These are phyloP conservation scores for Trichoderma harzianum DNA, from an alignment of 2,329 filamentous ascomycete species.

Conservation along the genomic window DNA sequence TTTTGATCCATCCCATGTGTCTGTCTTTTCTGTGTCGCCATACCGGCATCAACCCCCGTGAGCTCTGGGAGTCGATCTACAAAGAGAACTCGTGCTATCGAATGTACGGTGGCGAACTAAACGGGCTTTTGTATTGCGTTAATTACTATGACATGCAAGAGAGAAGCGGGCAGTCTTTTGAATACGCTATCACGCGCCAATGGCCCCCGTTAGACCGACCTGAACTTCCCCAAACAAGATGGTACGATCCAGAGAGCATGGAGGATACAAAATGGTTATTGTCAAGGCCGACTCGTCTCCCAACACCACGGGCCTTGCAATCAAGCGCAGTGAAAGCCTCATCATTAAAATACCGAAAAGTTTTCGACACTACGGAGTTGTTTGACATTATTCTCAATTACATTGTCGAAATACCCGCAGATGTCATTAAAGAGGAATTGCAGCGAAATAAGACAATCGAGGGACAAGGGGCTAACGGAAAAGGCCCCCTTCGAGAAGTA, in stretches of 20 bases:
- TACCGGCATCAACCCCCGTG: neutral
- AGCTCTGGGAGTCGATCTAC: neutral
- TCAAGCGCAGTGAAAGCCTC: neutral
- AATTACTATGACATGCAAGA: neutral
- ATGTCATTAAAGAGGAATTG: neutral
- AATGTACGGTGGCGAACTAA: neutral
- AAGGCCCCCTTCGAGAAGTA: neutral
- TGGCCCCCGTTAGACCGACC: neutral
- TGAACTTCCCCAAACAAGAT: neutral
- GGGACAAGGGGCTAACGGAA: too few relatives aligned
- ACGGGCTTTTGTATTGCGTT: neutral
- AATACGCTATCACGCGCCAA: neutral
- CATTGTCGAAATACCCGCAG: neutral
- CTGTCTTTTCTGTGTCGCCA: neutral
- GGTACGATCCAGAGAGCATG: slow-evolving; percentile 4
- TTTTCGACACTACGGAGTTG: neutral
- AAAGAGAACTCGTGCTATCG: neutral
- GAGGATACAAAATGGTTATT: neutral
- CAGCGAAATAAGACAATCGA: neutral
- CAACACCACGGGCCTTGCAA: neutral
- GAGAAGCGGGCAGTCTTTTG: neutral
- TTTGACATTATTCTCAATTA: neutral
- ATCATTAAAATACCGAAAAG: neutral
- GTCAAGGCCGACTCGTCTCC: neutral
- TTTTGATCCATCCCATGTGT: neutral